phyloP scores from a whole-genome alignment of 1,139 yeast species.

The Nakaseomyces nivariensis region DNA sequence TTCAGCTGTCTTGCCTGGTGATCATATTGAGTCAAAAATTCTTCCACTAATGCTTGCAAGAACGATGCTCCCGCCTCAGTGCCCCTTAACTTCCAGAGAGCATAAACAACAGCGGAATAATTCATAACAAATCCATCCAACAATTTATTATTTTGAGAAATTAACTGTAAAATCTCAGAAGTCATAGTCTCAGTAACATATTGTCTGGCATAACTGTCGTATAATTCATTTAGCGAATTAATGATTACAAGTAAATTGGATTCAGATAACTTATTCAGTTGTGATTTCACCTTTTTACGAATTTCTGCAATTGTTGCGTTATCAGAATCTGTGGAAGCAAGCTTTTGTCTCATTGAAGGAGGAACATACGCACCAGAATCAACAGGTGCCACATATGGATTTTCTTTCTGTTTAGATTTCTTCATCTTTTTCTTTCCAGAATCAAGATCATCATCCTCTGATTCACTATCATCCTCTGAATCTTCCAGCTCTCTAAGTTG shows the following conservation, averaged over 20 bases:
- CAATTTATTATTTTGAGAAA: conserved; percentile 55
- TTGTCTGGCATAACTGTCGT: conserved; percentile 61
- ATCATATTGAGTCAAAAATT: conserved; percentile 36
- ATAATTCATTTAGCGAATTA: conserved; percentile 55
- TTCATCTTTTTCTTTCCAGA: conserved; percentile 4
- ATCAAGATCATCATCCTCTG: neutral
- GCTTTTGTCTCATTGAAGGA: conserved; percentile 62
- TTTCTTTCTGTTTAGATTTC: conserved; percentile 38
- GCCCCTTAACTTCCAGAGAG: conserved; percentile 72
- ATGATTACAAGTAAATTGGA: conserved; percentile 67
- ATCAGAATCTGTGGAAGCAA: conserved; percentile 34
- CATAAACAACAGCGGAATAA: conserved; percentile 69
- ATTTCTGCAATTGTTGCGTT: conserved; percentile 44
- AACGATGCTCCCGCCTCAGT: conserved; percentile 85
- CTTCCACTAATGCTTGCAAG: conserved; percentile 68
- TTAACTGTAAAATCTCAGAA: conserved; percentile 51
- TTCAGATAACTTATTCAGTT: conserved; percentile 78
- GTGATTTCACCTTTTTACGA: conserved; percentile 60
- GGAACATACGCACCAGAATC: conserved; percentile 50
- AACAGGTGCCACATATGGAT: conserved; percentile 80
- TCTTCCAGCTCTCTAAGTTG: conserved; percentile 32
- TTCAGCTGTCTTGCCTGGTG: conserved; percentile 14
- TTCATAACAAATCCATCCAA: conserved; percentile 71
- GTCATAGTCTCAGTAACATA: conserved; percentile 63
- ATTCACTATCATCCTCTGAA: conserved; percentile 18